Percentiles rank a stretch among this genome's conserved stretches.
These are phyloP conservation scores for Coleophoma eucalyptorum DNA, from an alignment of 2,329 filamentous ascomycete genomes.

Conservation along the genomic window DNA sequence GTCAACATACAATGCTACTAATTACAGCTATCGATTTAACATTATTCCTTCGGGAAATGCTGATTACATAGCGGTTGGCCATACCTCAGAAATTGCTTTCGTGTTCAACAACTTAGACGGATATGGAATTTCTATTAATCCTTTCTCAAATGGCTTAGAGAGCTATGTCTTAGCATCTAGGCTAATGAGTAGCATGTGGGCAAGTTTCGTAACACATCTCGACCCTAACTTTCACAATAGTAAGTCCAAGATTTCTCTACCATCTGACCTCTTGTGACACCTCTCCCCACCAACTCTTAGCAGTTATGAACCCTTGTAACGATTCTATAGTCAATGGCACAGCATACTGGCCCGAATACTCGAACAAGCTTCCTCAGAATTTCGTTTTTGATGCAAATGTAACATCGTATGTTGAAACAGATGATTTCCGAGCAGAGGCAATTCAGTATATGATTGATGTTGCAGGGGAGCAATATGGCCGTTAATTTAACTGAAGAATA, in stretches of 20 bases:
- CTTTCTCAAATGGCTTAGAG: slow-evolving; percentile 20
- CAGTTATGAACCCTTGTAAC: neutral
- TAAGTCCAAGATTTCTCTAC: neutral
- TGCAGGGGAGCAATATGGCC: no score
- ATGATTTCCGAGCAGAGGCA: neutral
- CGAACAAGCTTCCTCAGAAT: neutral
- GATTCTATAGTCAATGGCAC: neutral
- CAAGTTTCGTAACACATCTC: neutral
- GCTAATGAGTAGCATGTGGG: slow-evolving; percentile 2
- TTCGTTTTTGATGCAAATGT: neutral
- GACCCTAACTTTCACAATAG: slow-evolving; percentile 6
- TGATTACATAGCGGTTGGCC: slow-evolving; percentile 20
- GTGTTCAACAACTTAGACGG: slow-evolving; percentile 48
- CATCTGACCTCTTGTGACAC: neutral
- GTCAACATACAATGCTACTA: slow-evolving; percentile 2
- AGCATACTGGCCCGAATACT: neutral
- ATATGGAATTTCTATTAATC: slow-evolving; percentile 34
- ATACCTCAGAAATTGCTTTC: slow-evolving; percentile 45
- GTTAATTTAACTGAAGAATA: no score
- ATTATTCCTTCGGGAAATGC: slow-evolving; percentile 27
- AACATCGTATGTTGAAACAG: neutral
- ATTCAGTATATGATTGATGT: neutral
- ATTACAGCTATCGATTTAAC: slow-evolving; percentile 38
- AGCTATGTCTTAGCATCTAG: neutral
- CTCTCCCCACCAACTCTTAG: neutral